Base-by-base conservation (phyloP, 371 early-diverging fungal genomes). In the Mortierella sp. region DNA sequence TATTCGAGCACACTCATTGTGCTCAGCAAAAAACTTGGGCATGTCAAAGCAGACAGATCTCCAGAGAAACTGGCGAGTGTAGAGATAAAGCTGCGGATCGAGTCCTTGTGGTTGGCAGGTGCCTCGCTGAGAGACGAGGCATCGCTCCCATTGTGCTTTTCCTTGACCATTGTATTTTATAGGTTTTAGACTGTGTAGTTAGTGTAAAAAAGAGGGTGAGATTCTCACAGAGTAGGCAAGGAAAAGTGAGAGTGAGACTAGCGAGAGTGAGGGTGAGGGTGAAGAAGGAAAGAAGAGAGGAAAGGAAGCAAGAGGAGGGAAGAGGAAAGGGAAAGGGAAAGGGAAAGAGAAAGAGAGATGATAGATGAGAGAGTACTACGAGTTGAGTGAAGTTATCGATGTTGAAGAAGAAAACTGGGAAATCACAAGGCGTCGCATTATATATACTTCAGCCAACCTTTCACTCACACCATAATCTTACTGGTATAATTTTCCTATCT, bases 1-100 rank as follows among this genome's bases (percentile, higher is more conserved):
- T 95, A 95, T 79, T 95, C 95, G 39, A 93, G 85, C 49, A 95
- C 83, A 68, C 93, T 93, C 70, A 90, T 90, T 67, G 94, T 92
- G 60, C 90, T 93, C 70, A 95, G 85, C 22, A 95, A 80, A 70
- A 94, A 94, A 35, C 94, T 91, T 22, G 95, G 95, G 71, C 93
- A 94, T 5, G 94, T 94, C 67, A 95, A 85, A 45, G 88, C 86
- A 18, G 94, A 93, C 24, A 95, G 87, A 72, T 95, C 95, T 54
- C 95, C 95, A 30, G 94, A 91, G 72, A 94, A 94, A 16, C 92
- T 90, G 35, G 93, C 90, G 40, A 95, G 78, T 26, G 90, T 89
- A 81, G 93, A 91, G 61, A 95, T 75, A 68, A 95, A 95, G 14
- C 91, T 89, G 59, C 90, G 87, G 76, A 95, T 92, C 51, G 90